These are phyloP conservation scores for Penicillium sp. DNA, from an alignment of 2,329 filamentous ascomycete genomes.

Conservation along the genomic window DNA sequence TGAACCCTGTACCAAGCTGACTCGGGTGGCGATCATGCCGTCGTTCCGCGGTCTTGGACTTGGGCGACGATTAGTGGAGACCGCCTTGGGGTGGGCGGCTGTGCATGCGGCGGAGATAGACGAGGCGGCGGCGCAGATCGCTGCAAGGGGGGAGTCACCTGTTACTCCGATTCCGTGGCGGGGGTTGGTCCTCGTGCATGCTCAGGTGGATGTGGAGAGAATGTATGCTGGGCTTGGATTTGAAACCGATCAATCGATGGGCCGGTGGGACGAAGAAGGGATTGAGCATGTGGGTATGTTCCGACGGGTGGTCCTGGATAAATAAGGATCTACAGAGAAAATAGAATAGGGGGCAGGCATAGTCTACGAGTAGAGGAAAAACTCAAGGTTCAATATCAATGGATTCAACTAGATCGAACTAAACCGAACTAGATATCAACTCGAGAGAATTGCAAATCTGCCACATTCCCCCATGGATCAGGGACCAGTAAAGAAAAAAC, in stretches of 20 bases:
- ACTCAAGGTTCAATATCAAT: constrained; percentile 2
- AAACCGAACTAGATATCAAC: constrained; percentile 3
- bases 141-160: constrained; percentile 47
- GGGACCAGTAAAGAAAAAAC: constrained; percentile 12
- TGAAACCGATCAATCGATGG: constrained; percentile 68
- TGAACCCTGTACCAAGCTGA: constrained; percentile 81
- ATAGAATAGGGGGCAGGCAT: not conserved
- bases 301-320: constrained; percentile 41
- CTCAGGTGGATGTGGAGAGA: constrained; percentile 64
- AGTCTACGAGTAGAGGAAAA: not conserved
- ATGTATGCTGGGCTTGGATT: constrained; percentile 76
- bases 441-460: not conserved
- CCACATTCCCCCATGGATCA: constrained; percentile 12
- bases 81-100: constrained; percentile 66
- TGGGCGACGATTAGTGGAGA: constrained; percentile 64
- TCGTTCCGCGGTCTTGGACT: constrained; percentile 66
- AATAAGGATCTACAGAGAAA: not conserved
- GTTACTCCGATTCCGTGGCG: constrained; percentile 56
- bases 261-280: constrained; percentile 78
- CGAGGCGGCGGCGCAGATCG: constrained; percentile 16
- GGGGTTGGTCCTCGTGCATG: constrained; percentile 76
- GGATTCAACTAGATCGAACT: constrained; percentile 2
- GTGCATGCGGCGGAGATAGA: constrained; percentile 56
- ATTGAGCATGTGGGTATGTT: constrained; percentile 88
- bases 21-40: constrained; percentile 69